Base-by-base conservation (phyloP, 257 asterid genomes). In the Capsicum chinense region DNA sequence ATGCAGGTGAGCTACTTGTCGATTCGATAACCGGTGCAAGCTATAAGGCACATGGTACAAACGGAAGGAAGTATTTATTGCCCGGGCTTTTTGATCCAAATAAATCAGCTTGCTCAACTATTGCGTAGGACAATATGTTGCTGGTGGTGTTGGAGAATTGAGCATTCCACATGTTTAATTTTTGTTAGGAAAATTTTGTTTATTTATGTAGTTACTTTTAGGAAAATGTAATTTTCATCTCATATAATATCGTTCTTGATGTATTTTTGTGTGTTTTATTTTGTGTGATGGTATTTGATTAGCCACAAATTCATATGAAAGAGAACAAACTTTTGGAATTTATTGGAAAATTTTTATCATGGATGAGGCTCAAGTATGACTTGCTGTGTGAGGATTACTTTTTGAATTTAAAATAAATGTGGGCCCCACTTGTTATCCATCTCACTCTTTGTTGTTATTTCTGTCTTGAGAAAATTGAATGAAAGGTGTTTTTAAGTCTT, bases 1-100 rank as follows among this genome's bases (percentile, higher is more conserved):
- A 93, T 47, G 92, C 97, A 0, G 97, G 98, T 11, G 83, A 93
- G 64, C 52, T 94, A 88, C 83, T 91, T 87, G 92, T 89, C 69
- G 98, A 94, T 73, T 33, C 82, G 0, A 91, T 92, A 0, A 91
- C 85, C 0, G 98, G 96, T 39, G 98, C 93, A 6, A 94, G 98
- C 88, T 94, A 89, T 64, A 94, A 94, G 88, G 97, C 98, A 57
- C 86, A 83, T 47, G 98, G 97, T 82, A 81, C 88, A 1, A 86
- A 88, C 35, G 93, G 91, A 1, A 87, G 96, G 83, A 94, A 92
- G 21, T 93, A 88, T 74, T 56, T 94, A 82, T 84, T 93, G 47
- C 96, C 97, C 6, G 93, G 94, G 2, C 82, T 92, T 0, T 92
- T 88, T 56, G 97, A 92, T 87, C 98, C 96, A 6, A 82, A 89